Evolutionary conservation across 2,329 filamentous ascomycete species (phyloP), one percentile per base, ranked within the genome.

Genomic region (Pyrenochaeta sp.): DNA sequence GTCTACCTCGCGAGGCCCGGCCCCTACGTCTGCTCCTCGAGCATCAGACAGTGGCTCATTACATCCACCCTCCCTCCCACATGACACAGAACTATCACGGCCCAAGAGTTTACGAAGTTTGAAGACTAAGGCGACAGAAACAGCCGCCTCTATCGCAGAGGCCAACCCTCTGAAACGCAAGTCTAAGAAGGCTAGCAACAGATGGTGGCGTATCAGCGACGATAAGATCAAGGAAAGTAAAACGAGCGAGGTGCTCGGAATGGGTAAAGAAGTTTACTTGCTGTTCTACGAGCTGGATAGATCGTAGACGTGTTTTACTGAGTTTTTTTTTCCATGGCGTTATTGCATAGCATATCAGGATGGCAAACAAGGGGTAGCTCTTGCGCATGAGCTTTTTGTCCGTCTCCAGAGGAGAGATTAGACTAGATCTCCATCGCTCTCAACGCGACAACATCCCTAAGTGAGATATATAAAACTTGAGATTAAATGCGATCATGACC

Each of bases 201-300:
- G 90, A 35, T 99, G 95, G 95, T 99, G 95, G 95, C 87, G 95
- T 31, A 96, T 99, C 62, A 97, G 93, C 61, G 95, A 99, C 73
- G 95, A 99, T 63, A 97, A 96, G 77, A 87, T 98, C 67, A 95
- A 94, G 72, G 94, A 98, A 77, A 90, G 92, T 63, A 97, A 93
- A 80, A 98, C 93, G 5, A 86, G 84, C 49, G 95, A 99, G 64
- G 92, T 99, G 6, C 76, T 99, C 52, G 87, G 87, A 7, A 97
- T 97, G 92, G 92, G 97, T 77, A 89, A 89, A 67, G 95, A 99
- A 76, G 94, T 98, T 0, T 99, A 99, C 75, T 79, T 99, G 72
- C 77, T 99, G 45, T 99, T 99, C 75, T 99, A 99, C 76, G 94
- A 98, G 80, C 79, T 96, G 66, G 90, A 94, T 44, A 60, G 64